Base-by-base conservation (phyloP, 2,329 filamentous ascomycete genomes). In the Ophiostoma ips region DNA sequence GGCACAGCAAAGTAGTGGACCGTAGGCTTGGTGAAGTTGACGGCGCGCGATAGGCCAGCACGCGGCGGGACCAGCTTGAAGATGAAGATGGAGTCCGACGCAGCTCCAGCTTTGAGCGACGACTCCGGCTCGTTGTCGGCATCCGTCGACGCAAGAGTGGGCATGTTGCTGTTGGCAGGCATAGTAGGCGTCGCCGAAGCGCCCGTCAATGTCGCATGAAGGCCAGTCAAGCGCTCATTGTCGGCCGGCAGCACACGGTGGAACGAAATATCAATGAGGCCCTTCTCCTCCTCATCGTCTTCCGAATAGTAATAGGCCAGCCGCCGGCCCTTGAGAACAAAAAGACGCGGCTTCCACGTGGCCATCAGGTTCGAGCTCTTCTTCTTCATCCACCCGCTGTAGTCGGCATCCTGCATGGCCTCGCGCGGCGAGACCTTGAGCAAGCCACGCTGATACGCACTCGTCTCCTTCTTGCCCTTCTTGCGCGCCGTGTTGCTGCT, bases 321-420 rank as follows among this genome's bases (percentile, higher is more conserved):
- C 5, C 92, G 82, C 48, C 90, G 81, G 30, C 92, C 92, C 60
- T 88, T 89, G 52, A 98, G 77, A 8, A 98, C 83, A 61, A 98
- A 98, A n/a, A 96, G 74, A 12, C 92, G 82, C 12, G 89, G 85
- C 62, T 96, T 98, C 92, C 92, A 98, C 2, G 89, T 95, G 2
- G 88, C 88, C 83, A 98, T 95, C 33, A 96, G 72, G 60, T 90
- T 92, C 1, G 87, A 90, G 53, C 87, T 95, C 66, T 94, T 89
- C 75, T 98, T 98, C 72, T 92, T 96, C 92, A 98, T 98, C 92
- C 92, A 98, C 1, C 92, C 92, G 60, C 83, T 90, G 64, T 95
- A 96, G 61, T 98, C 90, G 50, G 87, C 90, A 54, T 79, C 81
- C 54, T 80, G 70, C 66, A 95, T 92, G 53, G 90, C 88, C 62